These are phyloP conservation scores for Hypoxylon sp. DNA, from an alignment of 2,329 filamentous ascomycete species.

Conservation along the genomic window DNA sequence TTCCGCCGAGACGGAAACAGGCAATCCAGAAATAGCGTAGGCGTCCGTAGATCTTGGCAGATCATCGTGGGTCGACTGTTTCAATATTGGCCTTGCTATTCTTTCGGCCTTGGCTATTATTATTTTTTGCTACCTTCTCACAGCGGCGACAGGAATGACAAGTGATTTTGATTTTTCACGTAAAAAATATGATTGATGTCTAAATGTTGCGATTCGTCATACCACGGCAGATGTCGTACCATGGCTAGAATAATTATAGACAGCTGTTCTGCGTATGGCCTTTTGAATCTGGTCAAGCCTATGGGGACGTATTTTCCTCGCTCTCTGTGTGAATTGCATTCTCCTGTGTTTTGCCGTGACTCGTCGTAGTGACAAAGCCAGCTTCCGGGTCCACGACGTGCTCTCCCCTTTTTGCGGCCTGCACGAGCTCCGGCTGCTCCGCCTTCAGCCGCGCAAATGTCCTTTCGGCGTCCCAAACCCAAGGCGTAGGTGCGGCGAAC, in stretches of 20 bases:
- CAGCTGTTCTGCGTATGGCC: too few relatives aligned
- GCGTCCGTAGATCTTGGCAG: not conserved
- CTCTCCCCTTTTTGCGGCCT: constrained; percentile 44
- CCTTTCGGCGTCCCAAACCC: constrained; percentile 75
- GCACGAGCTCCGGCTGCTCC: constrained; percentile 61
- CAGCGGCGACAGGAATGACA: not conserved
- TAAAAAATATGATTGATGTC: too few relatives aligned
- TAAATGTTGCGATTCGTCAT: not conserved
- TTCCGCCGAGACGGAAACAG: not conserved
- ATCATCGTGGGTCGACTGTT: constrained; percentile 12
- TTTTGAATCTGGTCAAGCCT: not conserved
- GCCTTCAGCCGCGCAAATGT: constrained; percentile 69
- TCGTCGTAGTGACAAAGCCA: constrained; percentile 21
- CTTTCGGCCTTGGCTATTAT: constrained; percentile 7
- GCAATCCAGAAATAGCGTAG: constrained; percentile 12
- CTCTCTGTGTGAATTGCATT: constrained; percentile 20
- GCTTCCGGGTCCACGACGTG: constrained; percentile 43
- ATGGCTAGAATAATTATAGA: too few relatives aligned
- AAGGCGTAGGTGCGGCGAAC: constrained; percentile 71
- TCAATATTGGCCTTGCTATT: constrained; percentile 1
- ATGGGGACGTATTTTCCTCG: constrained; percentile 13
- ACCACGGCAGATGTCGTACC: not conserved
- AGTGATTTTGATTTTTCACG: too few relatives aligned
- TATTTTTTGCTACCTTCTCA: not conserved
- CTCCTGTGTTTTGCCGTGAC: constrained; percentile 12